Evolutionary conservation across 129 eudicot species (phyloP), one percentile per base, ranked within the genome.

Genomic region (Centaurea solstitialis): DNA sequence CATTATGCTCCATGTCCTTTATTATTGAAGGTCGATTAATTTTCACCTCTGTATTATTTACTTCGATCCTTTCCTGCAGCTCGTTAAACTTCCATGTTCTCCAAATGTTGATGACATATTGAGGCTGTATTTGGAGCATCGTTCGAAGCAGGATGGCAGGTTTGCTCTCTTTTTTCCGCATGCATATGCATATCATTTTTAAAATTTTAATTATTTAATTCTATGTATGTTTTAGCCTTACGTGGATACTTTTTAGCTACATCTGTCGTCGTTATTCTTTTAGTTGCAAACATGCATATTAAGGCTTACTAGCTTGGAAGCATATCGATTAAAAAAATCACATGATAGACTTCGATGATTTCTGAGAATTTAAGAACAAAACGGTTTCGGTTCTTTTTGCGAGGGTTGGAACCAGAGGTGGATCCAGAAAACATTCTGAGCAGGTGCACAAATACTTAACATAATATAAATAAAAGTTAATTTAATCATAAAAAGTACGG

Each of bases 51-150:
- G 39, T 65, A 64, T 74, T 28, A 18, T 74, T 24, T 67, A 67
- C 64, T 22, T 33, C 12, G 1, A 45, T 47, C 45, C 69, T 65
- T 28, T 62, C 6, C 67, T 81, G 85, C 91, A 93, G 97, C 92
- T 93, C 75, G 92, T 93, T 64, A 87, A 82, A 78, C 93, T 93
- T 85, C 97, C 97, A 6, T 90, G 97, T 12, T 76, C 76, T 68
- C 97, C 97, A 50, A 90, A 83, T 84, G 90, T 90, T 8, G 87
- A 77, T 75, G 93, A 83, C 24, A 88, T 93, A 72, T 18, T 88
- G 50, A 84, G 68, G 59, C 79, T 87, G 75, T 93, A 93, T 84
- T 75, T 38, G 12, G 87, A 86, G 10, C 83, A 88, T 65, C 90
- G 57, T 22, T 68, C 40, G 62, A 84, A 77, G 68, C 87, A 84